phyloP scores from a whole-genome alignment of 2,329 filamentous ascomycete genomes.

The Fusarium pilosicola region DNA sequence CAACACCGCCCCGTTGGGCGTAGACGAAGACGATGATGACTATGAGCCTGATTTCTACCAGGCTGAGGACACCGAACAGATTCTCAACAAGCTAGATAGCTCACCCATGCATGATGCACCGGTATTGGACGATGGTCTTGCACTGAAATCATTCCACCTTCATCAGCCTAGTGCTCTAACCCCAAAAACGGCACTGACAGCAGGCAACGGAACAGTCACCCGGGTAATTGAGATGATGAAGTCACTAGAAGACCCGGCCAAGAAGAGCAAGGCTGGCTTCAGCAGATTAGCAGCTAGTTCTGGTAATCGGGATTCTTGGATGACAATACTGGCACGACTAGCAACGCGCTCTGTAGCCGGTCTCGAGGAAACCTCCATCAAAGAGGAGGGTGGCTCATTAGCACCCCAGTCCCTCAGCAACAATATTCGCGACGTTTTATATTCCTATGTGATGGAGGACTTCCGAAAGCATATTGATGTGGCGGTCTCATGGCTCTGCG shows the following conservation, averaged over 20 bases:
- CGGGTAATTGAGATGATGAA: constrained; percentile 83
- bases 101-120: constrained; percentile 62
- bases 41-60: constrained; percentile 90
- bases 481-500: constrained; percentile 92
- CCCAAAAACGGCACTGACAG: constrained; percentile 74
- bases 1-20: constrained; percentile 69
- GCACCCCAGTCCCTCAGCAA: constrained; percentile 65
- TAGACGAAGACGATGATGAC: constrained; percentile 84
- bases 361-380: constrained; percentile 69
- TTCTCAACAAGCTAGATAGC: constrained; percentile 79
- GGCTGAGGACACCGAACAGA: constrained; percentile 80
- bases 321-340: constrained; percentile 85
- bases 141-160: constrained; percentile 81
- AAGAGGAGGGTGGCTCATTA: constrained; percentile 62
- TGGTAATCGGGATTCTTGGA: constrained; percentile 89
- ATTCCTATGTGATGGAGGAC: constrained; percentile 88
- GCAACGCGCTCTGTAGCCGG: constrained; percentile 82
- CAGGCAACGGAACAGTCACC: constrained; percentile 77
- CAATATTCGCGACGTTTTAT: constrained; percentile 81
- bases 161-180: constrained; percentile 80
- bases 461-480: constrained; percentile 90
- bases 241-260: constrained; percentile 73
- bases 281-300: constrained; percentile 85
- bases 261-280: constrained; percentile 77
- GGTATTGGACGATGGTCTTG: constrained; percentile 58